A percentile compares a stretch with the other conserved stretches of the same genome.
Evolutionary conservation across 345 rosid genomes (phyloP).

Genomic region (Rhizophora mangle): DNA sequence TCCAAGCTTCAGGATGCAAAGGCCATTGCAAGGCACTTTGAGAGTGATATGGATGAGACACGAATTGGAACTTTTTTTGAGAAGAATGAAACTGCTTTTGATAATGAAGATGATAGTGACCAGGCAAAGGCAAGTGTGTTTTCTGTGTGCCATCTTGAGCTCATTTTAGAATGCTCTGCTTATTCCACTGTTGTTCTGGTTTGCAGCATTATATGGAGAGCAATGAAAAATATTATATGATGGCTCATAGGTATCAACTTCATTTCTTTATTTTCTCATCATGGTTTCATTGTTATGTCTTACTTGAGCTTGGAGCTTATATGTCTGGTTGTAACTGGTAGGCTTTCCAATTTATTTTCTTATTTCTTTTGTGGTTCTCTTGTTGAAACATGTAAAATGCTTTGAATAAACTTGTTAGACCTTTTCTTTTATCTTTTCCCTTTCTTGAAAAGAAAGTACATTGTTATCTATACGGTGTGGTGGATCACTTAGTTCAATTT

Average conservation of each 20-base stretch:
- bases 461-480: neutral
- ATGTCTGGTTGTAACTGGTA: neutral
- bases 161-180: constrained; percentile 8
- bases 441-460: neutral
- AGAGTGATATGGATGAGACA: constrained; percentile 60
- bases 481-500: neutral
- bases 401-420: neutral
- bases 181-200: constrained; percentile 15
- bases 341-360: neutral
- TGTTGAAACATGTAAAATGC: neutral
- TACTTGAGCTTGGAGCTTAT: neutral
- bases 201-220: constrained; percentile 91
- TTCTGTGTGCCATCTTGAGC: constrained; percentile 12
- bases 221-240: constrained; percentile 90
- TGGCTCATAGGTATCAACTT: constrained; percentile 79
- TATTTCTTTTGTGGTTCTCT: neutral
- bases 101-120: constrained; percentile 84
- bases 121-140: constrained; percentile 72
- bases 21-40: constrained; percentile 49
- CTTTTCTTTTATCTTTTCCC: no score
- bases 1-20: constrained; percentile 77
- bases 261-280: constrained; percentile 1
- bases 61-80: constrained; percentile 41
- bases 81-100: constrained; percentile 51
- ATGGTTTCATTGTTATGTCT: neutral